These are phyloP conservation scores for Breynia disticha DNA, from an alignment of 441 rosid species.

Conservation along the genomic window DNA sequence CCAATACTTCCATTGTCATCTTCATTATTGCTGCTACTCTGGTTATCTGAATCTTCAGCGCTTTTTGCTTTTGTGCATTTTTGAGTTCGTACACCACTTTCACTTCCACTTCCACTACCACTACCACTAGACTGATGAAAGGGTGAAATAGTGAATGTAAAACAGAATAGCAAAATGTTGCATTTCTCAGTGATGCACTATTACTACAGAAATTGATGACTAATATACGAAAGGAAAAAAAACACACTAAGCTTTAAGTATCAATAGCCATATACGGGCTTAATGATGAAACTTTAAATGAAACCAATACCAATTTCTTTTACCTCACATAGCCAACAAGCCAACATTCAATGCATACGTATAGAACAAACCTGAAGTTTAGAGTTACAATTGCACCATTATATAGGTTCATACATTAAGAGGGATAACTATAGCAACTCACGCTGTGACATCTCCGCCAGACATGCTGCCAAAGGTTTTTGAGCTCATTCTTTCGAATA, in stretches of 20 bases:
- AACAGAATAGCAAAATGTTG: constrained; percentile 7
- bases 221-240: constrained; percentile 1
- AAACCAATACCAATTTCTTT: constrained; percentile 6
- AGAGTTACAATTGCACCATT: constrained; percentile 15
- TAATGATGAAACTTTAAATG: background rate
- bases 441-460: constrained; percentile 52
- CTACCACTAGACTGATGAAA: constrained; percentile 40
- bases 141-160: constrained; percentile 15
- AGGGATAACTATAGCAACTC: constrained; percentile 25
- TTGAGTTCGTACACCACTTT: constrained; percentile 29
- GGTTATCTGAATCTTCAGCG: constrained; percentile 22
- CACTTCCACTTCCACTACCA: constrained; percentile 29
- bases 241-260: constrained; percentile 5
- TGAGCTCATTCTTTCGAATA: constrained; percentile 52
- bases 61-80: constrained; percentile 30
- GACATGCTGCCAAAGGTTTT: constrained; percentile 54
- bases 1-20: constrained; percentile 28
- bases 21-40: constrained; percentile 28
- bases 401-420: constrained; percentile 12
- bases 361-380: constrained; percentile 19
- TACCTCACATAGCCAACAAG: constrained; percentile 4
- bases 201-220: constrained; percentile 5
- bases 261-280: constrained; percentile 2
- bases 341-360: constrained; percentile 7
- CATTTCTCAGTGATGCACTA: constrained; percentile 8